Base-by-base conservation (phyloP, 768 basidiomycete species). In the Fibroporia radiculosa region DNA sequence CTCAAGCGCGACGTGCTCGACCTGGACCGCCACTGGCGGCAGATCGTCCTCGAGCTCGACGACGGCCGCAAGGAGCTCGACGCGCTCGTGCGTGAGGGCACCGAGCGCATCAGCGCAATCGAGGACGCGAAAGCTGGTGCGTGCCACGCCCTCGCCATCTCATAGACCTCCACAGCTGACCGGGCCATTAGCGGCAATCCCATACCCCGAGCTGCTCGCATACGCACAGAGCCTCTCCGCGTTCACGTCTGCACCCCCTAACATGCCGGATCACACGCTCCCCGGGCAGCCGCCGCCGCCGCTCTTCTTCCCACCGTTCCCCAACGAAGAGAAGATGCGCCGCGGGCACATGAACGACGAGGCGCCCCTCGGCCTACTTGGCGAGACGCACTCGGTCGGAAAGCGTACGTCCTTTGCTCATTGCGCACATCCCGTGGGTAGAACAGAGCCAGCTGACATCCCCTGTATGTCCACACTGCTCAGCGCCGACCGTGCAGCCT, bases 241-340 rank as follows among this genome's bases (percentile, higher is more conserved):
- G 12, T 92, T 90, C 63, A 89, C 89, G 4, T 89, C 89, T 26
- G 89, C 88, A 8, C 89, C 89, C 6, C 89, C 89, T 8, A 88
- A 87, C 56, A 84, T 89, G 78, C 85, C 85, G 18, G 85, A 87
- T 55, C 72, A 80, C 37, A 69, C 70, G 20, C 64, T 78, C 4
- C 80, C 83, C 1, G 83, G 82, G 7, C 85, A 84, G 53, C 80
- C 80, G 10, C 83, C 84, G 0, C 80, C 82, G 14, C 84, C 83
- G 14, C 58, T 87, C 32, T 90, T 92, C 72, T 89, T 90, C 66
- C 88, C 88, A 28, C 90, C 90, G 10, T 92, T 90, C 62, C 89
- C 89, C 1, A 90, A 89, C 57, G 88, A 90, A 65, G 89, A 90
- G 61, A 91, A 88, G 64, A 89, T 92, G 85, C 80, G 88, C 41